phyloP scores from a whole-genome alignment of 2,329 filamentous ascomycete genomes.

The Beauveria sp. region DNA sequence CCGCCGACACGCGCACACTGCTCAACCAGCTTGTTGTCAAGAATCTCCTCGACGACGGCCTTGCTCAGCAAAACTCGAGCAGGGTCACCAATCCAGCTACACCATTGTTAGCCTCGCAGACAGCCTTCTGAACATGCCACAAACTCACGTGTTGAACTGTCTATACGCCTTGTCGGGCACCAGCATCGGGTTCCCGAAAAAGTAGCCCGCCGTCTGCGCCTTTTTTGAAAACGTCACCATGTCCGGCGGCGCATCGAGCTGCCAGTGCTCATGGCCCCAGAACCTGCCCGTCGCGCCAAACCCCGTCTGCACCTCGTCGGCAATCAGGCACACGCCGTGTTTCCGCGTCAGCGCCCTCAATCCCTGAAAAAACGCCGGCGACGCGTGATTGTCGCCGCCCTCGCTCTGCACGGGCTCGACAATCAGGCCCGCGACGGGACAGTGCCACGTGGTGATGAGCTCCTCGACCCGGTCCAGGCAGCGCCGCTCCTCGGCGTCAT shows the following conservation, averaged over 20 bases:
- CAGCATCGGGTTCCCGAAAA: conserved; percentile 67
- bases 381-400: conserved; percentile 78
- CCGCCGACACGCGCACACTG: conserved; percentile 58
- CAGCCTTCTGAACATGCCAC: no score
- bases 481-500: conserved; percentile 61
- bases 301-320: conserved; percentile 79
- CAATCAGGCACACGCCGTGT: conserved; percentile 65
- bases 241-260: conserved; percentile 62
- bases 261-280: conserved; percentile 85
- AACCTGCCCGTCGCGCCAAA: conserved; percentile 81
- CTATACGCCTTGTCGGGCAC: conserved; percentile 76
- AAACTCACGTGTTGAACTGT: conserved; percentile 63
- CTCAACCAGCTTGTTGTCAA: conserved; percentile 59
- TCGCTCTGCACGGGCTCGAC: conserved; percentile 79
- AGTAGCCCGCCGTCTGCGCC: conserved; percentile 78
- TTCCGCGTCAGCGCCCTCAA: conserved; percentile 65
- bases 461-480: conserved; percentile 68
- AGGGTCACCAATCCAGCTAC: conserved; percentile 66
- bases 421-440: conserved; percentile 65
- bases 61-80: conserved; percentile 70
- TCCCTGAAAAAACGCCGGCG: conserved; percentile 68
- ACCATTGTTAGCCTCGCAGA: no score
- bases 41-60: conserved; percentile 69
- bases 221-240: conserved; percentile 90
- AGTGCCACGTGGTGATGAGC: conserved; percentile 58